Evolutionary conservation across 73 alveolate species (phyloP).

Genomic region (Blepharisma stoltei): DNA sequence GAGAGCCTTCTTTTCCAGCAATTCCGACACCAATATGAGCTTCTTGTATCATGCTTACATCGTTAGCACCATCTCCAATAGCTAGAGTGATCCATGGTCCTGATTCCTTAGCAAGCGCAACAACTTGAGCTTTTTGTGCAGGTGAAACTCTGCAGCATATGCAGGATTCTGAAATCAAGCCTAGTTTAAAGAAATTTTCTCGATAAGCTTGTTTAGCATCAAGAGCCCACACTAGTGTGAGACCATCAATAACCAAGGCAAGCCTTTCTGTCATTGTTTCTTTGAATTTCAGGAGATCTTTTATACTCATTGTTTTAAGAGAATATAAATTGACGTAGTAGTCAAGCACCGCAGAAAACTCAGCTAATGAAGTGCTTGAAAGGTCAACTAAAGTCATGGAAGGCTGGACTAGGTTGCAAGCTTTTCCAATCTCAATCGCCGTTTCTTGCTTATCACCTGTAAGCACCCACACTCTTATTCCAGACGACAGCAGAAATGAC

Average conservation of each 20-base stretch:
- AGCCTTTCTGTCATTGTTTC: constrained; percentile 24
- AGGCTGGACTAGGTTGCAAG: constrained; percentile 59
- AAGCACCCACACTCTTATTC: constrained; percentile 55
- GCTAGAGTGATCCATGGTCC: constrained; percentile 64
- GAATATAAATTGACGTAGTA: background rate
- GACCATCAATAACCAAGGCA: constrained; percentile 62
- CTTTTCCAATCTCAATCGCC: constrained; percentile 82
- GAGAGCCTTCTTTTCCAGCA: constrained; percentile 97
- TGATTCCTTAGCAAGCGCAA: constrained; percentile 55
- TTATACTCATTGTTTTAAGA: background rate
- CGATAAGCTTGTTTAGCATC: constrained; percentile 31
- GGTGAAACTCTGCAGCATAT: constrained; percentile 90
- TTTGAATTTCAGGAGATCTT: constrained; percentile 25
- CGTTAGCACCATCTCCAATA: constrained; percentile 85
- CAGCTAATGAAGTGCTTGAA: background rate
- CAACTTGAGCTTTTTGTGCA: constrained; percentile 93
- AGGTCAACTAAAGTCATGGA: constrained; percentile 11
- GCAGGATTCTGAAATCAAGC: constrained; percentile 54
- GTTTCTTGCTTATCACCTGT: constrained; percentile 96
- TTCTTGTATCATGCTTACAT: constrained; percentile 78
- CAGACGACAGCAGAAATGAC: constrained; percentile 39
- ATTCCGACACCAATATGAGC: constrained; percentile 93
- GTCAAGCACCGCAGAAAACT: background rate
- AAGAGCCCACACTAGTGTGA: constrained; percentile 40
- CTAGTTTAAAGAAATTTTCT: constrained; percentile 29